Base-by-base conservation (phyloP, 2,329 filamentous ascomycete genomes). In the Pseudogymnoascus sp. region DNA sequence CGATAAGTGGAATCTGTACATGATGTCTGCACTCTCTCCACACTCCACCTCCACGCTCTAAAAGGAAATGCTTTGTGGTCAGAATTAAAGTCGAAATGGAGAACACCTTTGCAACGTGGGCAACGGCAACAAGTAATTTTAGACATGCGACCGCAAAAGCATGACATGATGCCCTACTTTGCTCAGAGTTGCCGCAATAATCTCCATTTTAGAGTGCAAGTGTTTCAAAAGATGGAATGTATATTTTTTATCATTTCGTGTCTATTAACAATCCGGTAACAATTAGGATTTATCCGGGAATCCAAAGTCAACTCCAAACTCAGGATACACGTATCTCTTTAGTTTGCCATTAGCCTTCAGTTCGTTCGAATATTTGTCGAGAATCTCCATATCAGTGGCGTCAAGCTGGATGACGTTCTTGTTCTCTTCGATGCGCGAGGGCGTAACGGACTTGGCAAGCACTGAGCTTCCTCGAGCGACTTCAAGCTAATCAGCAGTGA, bases 391-490 rank as follows among this genome's bases (percentile, higher is more conserved):
- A 67, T 92, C 89, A n/a, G 81, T 80, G 6, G 76, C 78, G 69
- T 87, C 84, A 53, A 89, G 81, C 70, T 85, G 81, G 69, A 89
- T 80, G 62, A 90, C 79, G 67, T 87, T 82, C 73, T 83, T 78
- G 76, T 92, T 92, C 70, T 86, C 81, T 72, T 87, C 83, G 75
- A 91, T 91, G 68, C 88, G 82, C 59, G 81, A 80, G 13, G 83
- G 82, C 6, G 82, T 89, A 40, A 89, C 86, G 0, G 87, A 90
- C 76, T 91, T 91, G 70, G 89, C 83, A 29, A 92, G 80, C 17
- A 91, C 89, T 6, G 87, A 89, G 72, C 79, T 83, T 68, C 87
- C 87, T 65, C 87, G 83, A 62, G 85, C 82, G 56, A 90, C 88
- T 89, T 23, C 19, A 46, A 46, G 42, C 42, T 23, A 23, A 15